A percentile compares a stretch with the other conserved stretches of the same genome.
Conservation (phyloP, 2,329 filamentous ascomycete genomes). For the Penicillium sp. region DNA sequence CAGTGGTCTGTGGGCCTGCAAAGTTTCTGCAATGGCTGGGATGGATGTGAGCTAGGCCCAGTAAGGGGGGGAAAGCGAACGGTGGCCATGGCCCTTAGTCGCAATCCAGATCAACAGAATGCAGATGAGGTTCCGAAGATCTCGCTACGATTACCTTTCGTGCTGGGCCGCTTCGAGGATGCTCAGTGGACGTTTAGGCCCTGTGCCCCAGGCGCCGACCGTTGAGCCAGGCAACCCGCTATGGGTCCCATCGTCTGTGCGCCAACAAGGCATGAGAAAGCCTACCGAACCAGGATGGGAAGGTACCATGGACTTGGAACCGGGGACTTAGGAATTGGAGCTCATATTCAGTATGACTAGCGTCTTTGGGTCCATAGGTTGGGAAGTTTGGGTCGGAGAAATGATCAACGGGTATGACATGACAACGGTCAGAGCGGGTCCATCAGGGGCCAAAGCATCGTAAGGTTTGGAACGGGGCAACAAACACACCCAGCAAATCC, state of each 20-base stretch:
- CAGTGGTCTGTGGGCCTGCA: neutral
- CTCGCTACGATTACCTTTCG: constrained; percentile 18
- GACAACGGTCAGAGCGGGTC: constrained; percentile 14
- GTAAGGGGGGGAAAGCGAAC: neutral
- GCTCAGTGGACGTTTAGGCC: constrained; percentile 11
- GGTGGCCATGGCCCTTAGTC: neutral
- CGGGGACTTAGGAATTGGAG: neutral
- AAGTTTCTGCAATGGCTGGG: neutral
- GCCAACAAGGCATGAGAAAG: neutral
- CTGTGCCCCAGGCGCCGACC: constrained; percentile 9
- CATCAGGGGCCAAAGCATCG: constrained; percentile 9
- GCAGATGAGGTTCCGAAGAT: constrained; percentile 17
- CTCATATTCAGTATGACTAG: neutral
- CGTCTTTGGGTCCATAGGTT: neutral
- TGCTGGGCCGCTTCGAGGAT: constrained; percentile 4
- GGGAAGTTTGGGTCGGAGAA: constrained; percentile 4
- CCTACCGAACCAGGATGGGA: constrained; percentile 5
- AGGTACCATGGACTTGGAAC: constrained; percentile 8
- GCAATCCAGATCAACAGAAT: constrained; percentile 8
- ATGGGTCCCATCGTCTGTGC: constrained; percentile 21
- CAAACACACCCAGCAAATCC: neutral
- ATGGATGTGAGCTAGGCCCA: neutral
- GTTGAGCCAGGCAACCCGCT: constrained; percentile 20
- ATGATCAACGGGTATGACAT: constrained; percentile 12
- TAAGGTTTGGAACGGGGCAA: neutral